Conservation (phyloP, 768 basidiomycete genomes). For the Tephrocybe rancida region DNA sequence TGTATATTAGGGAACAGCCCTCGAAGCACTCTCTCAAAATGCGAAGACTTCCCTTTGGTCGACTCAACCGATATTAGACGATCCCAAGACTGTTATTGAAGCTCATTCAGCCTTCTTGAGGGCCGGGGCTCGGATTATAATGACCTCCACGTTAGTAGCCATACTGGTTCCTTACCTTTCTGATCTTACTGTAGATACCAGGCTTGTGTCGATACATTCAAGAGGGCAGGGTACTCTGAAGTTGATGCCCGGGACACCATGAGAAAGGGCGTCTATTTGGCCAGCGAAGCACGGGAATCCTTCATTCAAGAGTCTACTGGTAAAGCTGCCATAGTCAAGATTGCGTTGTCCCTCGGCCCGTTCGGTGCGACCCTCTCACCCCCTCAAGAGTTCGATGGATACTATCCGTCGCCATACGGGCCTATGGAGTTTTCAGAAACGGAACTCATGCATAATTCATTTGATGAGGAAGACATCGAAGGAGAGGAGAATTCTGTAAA, state of each 20-base stretch:
- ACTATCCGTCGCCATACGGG: constrained; percentile 78
- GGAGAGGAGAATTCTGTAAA: constrained; percentile 44
- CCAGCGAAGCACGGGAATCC: constrained; percentile 44
- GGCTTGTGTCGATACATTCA: constrained; percentile 57
- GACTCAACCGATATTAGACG: constrained; percentile 54
- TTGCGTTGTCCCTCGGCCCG: constrained; percentile 75
- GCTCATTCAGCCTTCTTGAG: constrained; percentile 65
- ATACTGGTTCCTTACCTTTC: neutral
- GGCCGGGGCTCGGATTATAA: constrained; percentile 67
- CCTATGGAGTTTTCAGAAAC: constrained; percentile 45
- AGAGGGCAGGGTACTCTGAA: constrained; percentile 47
- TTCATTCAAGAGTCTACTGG: constrained; percentile 21
- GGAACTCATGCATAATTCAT: constrained; percentile 44
- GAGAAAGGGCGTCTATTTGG: constrained; percentile 54
- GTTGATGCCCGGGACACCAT: constrained; percentile 49
- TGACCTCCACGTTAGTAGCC: constrained; percentile 63
- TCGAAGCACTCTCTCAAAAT: constrained; percentile 53
- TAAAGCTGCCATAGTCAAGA: constrained; percentile 35
- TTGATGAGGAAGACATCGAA: constrained; percentile 27
- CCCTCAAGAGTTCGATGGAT: constrained; percentile 73
- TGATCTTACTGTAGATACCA: constrained; percentile 56
- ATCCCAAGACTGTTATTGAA: constrained; percentile 54
- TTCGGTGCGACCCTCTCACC: constrained; percentile 69
- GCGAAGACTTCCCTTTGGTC: constrained; percentile 72
- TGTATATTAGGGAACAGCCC: constrained; percentile 55